Base-by-base conservation (phyloP, 805 yeast species). In the Torulaspora gathmanii region DNA sequence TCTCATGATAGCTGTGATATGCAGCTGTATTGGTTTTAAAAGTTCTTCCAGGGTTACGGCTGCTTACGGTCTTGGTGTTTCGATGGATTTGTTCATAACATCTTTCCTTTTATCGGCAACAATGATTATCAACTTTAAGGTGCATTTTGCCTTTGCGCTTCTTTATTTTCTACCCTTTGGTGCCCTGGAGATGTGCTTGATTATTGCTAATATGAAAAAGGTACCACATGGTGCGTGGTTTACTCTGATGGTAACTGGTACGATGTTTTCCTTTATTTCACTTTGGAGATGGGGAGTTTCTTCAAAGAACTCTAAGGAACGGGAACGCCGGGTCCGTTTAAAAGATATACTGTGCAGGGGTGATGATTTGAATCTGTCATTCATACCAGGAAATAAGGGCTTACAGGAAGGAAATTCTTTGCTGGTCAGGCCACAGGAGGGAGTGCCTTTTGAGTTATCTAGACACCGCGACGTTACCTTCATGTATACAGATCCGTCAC, bases 211-310 rank as follows among this genome's bases (percentile, higher is more conserved):
- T 44, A 50, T 75, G 51, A 70, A 67, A 52, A 79, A 79, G 57
- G 71, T 79, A 2, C 71, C 74, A 0, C 76, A 74, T 49, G 84
- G 83, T 30, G 84, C 82, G 1, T 79, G 83, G 84, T 77, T 78
- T 54, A 78, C 83, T 1, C 58, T 79, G 26, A 62, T 72, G 65
- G 67, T 77, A 57, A 58, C 77, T 6, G 62, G 58, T 2, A n/a
- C 75, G 3, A 55, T 67, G 34, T 62, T 69, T 47, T 30, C 46
- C 0, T 71, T 73, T 45, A 65, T 78, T 31, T 35, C 61, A 4
- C 62, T 69, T 45, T 77, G 82, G 82, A 65, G 78, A 55, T 75
- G 75, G 72, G 60, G 65, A 23, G 63, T 79, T 40, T 57, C 69
- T 29, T 59, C 65, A 49, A 69, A 71, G 41, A 68, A 72, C 22